A percentile compares a stretch with the other conserved stretches of the same genome.
Conservation (phyloP, 2,329 filamentous ascomycete genomes). For the Fusarium humuli region DNA sequence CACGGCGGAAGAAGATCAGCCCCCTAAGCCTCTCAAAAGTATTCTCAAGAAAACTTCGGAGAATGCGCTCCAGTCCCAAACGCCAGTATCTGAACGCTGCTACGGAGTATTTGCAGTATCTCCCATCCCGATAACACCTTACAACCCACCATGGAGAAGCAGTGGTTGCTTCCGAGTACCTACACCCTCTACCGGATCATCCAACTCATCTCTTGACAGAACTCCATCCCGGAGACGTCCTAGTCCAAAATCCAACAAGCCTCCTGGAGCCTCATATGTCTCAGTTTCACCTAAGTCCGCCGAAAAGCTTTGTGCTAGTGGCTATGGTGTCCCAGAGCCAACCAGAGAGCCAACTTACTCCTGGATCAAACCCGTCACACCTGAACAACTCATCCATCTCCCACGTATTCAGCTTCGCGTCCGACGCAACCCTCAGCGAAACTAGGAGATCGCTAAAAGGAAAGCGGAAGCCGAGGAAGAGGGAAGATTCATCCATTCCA, state of each 20-base stretch:
- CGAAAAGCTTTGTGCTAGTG: slow-evolving; percentile 14
- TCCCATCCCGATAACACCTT: neutral
- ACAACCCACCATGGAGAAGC: slow-evolving; percentile 1
- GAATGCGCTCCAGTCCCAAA: neutral
- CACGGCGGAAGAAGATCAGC: neutral
- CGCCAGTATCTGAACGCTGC: neutral
- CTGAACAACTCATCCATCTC: neutral
- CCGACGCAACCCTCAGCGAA: neutral
- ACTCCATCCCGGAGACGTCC: neutral
- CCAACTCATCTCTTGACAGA: neutral
- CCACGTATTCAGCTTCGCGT: neutral
- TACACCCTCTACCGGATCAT: slow-evolving; percentile 11
- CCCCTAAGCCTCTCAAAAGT: neutral
- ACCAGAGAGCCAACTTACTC: slow-evolving; percentile 19
- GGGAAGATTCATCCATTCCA: neutral
- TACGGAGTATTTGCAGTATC: neutral
- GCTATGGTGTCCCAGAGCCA: neutral
- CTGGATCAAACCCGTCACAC: neutral
- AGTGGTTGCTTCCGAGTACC: neutral
- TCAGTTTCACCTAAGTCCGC: slow-evolving; percentile 28
- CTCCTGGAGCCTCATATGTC: slow-evolving; percentile 25
- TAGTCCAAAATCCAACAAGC: slow-evolving; percentile 13
- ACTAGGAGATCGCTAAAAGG: neutral
- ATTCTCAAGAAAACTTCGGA: neutral
- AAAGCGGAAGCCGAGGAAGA: neutral